Percentiles rank a stretch among this genome's conserved stretches.
These are phyloP conservation scores for Sphaerobolus stellatus DNA, from an alignment of 1,284 basidiomycete species.

Conservation along the genomic window DNA sequence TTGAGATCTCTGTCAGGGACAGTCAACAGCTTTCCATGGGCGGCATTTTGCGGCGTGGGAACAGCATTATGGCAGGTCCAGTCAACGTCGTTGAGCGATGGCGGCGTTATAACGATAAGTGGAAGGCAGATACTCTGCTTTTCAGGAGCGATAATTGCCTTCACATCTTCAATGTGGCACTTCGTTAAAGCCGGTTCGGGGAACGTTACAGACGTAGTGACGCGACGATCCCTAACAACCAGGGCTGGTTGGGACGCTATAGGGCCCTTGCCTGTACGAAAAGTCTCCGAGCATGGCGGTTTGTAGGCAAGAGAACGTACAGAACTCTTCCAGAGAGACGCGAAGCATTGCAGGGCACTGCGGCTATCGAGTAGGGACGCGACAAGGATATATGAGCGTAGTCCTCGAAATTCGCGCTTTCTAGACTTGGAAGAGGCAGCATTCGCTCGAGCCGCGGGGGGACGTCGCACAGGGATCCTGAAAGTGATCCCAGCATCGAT, in stretches of 20 bases:
- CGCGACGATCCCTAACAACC: background rate
- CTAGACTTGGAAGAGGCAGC: background rate
- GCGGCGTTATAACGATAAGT: constrained; percentile 2
- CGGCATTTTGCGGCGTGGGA: constrained; percentile 9
- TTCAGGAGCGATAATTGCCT: background rate
- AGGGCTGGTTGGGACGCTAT: background rate
- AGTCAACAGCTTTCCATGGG: constrained; percentile 3
- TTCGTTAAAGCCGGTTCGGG: background rate
- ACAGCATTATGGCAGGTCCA: background rate
- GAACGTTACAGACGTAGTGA: background rate
- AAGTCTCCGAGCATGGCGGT: background rate
- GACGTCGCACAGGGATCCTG: background rate
- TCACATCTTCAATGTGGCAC: too few species aligned
- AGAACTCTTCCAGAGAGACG: background rate
- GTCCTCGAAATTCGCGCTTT: background rate
- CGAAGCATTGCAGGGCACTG: background rate
- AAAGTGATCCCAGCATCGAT: constrained; percentile 1
- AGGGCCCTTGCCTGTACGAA: background rate
- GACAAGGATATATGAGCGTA: background rate
- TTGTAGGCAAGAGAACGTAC: background rate
- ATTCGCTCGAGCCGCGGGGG: background rate
- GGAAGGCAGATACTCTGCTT: background rate
- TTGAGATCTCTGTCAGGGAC: constrained; percentile 2
- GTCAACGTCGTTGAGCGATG: background rate
- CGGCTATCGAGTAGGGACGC: background rate